Conservation (phyloP, 2,329 filamentous ascomycete species). For the Cladosporium sp. region DNA sequence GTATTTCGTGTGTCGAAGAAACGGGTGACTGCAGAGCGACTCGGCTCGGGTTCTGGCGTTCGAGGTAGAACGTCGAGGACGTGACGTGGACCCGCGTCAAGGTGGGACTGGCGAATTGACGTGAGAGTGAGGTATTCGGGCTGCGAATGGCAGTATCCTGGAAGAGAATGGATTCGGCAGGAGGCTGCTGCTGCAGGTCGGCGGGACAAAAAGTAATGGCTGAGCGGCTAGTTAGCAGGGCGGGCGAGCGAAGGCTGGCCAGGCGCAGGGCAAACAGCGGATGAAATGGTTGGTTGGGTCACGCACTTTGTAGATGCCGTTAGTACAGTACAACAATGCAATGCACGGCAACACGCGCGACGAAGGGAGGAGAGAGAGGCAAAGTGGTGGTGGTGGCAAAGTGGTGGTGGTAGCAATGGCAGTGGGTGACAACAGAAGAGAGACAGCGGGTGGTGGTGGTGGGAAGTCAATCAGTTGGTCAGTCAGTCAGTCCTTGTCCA, state of each 20-base stretch:
- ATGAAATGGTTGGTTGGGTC: neutral
- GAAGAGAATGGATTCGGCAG: neutral
- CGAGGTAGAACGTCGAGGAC: neutral
- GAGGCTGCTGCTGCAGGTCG: neutral
- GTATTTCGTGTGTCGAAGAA: neutral
- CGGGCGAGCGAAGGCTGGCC: constrained; percentile 1
- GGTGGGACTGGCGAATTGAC: neutral
- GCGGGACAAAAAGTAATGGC: neutral
- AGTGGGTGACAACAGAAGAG: neutral
- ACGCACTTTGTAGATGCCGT: neutral
- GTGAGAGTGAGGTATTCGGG: neutral
- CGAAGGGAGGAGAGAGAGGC: neutral
- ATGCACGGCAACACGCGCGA: neutral
- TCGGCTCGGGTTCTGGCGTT: neutral
- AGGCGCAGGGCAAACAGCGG: neutral
- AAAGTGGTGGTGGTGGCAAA: neutral
- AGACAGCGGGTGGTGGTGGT: too few relatives aligned
- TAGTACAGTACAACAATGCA: neutral
- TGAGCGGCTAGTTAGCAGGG: constrained; percentile 3
- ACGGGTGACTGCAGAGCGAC: neutral
- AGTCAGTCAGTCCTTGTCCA: neutral
- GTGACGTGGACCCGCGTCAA: constrained; percentile 8
- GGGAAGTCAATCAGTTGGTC: neutral
- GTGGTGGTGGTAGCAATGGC: neutral
- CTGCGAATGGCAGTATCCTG: neutral